Conservation (phyloP, 495 filamentous ascomycete species). For the Penicillium pulvis region DNA sequence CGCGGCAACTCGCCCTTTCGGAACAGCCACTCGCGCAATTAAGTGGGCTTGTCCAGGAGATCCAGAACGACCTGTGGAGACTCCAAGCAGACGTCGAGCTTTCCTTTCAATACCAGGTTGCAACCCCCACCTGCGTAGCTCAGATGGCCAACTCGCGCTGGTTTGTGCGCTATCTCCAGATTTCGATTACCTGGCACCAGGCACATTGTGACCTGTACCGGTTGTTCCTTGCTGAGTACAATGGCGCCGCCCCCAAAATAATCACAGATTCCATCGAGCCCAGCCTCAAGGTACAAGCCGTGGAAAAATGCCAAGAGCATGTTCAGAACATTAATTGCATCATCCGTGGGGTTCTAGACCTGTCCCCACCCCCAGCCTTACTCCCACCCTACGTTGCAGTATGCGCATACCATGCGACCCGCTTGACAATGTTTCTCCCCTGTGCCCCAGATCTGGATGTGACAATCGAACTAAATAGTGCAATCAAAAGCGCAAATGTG, state of each 20-base stretch:
- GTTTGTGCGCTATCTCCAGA: conserved; percentile 17
- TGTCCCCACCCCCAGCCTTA: background rate
- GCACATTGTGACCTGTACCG: conserved; percentile 25
- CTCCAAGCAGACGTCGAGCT: conserved; percentile 13
- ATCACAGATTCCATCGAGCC: conserved; percentile 15
- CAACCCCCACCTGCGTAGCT: background rate
- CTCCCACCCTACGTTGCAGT: conserved; percentile 19
- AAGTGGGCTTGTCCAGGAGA: conserved; percentile 15
- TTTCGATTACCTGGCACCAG: conserved; percentile 22
- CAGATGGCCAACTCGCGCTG: conserved; percentile 8
- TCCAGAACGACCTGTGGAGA: conserved; percentile 19
- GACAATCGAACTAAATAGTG: conserved; percentile 2
- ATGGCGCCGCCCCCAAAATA: conserved; percentile 16
- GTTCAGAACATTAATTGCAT: conserved; percentile 12
- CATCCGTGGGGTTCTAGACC: conserved; percentile 1
- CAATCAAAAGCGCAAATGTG: conserved; percentile 4
- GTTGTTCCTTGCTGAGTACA: conserved; percentile 22
- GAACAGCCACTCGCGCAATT: conserved; percentile 19
- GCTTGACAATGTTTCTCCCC: conserved; percentile 16
- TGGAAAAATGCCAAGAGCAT: conserved; percentile 9
- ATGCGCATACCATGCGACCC: conserved; percentile 24
- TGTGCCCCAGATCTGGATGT: conserved; percentile 3
- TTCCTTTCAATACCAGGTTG: conserved; percentile 9
- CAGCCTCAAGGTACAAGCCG: conserved; percentile 5
- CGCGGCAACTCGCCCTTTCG: conserved; percentile 16